Base-by-base conservation (phyloP, 2,329 filamentous ascomycete species). In the Gnomoniopsis sp. region DNA sequence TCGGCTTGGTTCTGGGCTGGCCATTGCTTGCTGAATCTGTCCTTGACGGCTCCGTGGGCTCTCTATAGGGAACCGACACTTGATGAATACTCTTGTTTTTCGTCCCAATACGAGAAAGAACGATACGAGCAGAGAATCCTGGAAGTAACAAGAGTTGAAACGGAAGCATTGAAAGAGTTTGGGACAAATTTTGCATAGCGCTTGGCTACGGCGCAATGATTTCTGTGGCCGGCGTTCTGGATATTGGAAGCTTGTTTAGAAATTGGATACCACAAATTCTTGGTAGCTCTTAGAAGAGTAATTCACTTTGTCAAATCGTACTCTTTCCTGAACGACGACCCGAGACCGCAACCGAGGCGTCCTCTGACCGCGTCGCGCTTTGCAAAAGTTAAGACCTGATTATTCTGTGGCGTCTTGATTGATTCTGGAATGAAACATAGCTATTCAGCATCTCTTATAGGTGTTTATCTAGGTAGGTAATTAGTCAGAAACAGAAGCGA, bases 1-100 rank as follows among this genome's bases (percentile, higher is more conserved):
- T 72, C 44, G 62, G 60, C 3, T 23, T 67, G 10, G 63, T 75
- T 47, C 69, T 77, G n/a, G 71, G 71, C 53, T 77, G 75, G 75
- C 75, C 75, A 1, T 60, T 63, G 12, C 38, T 68, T 11, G 63
- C 63, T 49, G 48, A 59, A 44, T n/a, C 49, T 12, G 14, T 64
- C 33, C 23, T 72, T 10, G 64, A 71, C 60, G 69, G 69, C 33
- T 67, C 62, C 63, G 61, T 73, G 10, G 50, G 53, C 23, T 41
- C 48, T 23, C 30, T 46, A 3, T 55, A 71, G 74, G 53, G 14
- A 21, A 15, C 22, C 49, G 15, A 43, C 3, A 52, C 19, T n/a
- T 8, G 26, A 30, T 8, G 26, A 30, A 4, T 30, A 30, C 26
- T 8, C 14, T 11, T 19, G 33, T 43, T 53, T 15, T 19, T 3